phyloP scores from a whole-genome alignment of 129 eudicot genomes.

The Sambucus nigra region DNA sequence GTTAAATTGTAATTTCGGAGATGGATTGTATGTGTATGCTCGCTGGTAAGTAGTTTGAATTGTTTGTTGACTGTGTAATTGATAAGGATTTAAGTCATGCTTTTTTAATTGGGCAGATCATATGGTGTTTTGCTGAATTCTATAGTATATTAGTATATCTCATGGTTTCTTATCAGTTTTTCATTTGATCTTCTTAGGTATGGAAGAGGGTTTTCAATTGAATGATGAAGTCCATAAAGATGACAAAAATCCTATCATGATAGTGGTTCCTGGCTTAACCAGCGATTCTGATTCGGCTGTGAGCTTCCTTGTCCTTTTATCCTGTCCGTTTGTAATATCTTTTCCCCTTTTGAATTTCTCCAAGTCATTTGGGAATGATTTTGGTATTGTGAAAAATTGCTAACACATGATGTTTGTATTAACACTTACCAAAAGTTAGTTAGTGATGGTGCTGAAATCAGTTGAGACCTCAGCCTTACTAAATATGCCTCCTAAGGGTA shows the following conservation, averaged over 20 bases:
- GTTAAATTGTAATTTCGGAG: constrained; percentile 1
- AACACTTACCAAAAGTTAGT: too few species aligned
- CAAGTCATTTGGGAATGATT: too few species aligned
- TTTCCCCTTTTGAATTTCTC: too few species aligned
- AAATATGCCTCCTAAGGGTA: too few species aligned
- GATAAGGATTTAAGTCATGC: not conserved
- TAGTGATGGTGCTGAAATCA: too few species aligned
- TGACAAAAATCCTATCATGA: constrained; percentile 54
- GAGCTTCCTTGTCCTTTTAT: constrained; percentile 21
- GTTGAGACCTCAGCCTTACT: too few species aligned
- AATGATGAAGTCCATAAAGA: constrained; percentile 34
- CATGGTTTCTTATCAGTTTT: not conserved
- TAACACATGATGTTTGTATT: too few species aligned
- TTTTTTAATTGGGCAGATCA: not conserved
- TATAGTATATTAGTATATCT: not conserved
- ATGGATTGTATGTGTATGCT: not conserved
- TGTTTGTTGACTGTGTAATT: not conserved
- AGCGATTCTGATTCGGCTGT: constrained; percentile 76
- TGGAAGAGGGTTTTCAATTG: constrained; percentile 19
- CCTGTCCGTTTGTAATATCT: too few species aligned
- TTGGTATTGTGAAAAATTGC: too few species aligned
- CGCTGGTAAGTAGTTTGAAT: not conserved
- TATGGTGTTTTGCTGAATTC: not conserved
- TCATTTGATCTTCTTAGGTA: constrained; percentile 18
- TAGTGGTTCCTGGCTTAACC: constrained; percentile 78